Base-by-base conservation (phyloP, 1,284 basidiomycete genomes). In the Cryptococcus sp. region DNA sequence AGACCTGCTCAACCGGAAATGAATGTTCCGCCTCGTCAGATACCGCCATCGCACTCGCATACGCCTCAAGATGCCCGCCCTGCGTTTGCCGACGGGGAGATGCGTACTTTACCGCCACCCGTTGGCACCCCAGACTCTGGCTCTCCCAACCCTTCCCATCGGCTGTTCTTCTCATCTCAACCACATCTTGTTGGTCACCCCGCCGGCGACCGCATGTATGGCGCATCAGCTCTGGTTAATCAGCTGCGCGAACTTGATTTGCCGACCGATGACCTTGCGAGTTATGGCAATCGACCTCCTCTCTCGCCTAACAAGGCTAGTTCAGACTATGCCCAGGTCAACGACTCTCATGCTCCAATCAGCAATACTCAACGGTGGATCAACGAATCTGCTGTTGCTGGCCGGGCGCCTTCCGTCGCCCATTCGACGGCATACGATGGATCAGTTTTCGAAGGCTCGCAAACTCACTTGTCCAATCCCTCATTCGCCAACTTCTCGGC, bases 31-130 rank as follows among this genome's bases (percentile, higher is more conserved):
- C 83, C 85, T 22, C 84, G 85, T 40, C 80, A 78, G 52, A 71
- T 84, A n/a, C 85, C 83, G 39, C 84, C 84, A 10, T 85, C 84
- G 20, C 86, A 86, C 73, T 84, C 84, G 44, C 82, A 85, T 72
- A 72, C 80, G 63, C 80, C 72, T 59, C 58, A 66, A 55, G 62
- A 67, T 29, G 49, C 59, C 34, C 61, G 60, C 46, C 70, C 74
- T 0, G 70, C 68, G 0, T 77, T 76, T 52, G 74, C 67, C 51
- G 67, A 75, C 41, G 72, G 73, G 50, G 77, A 79, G 50, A 68
- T 73, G 56, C 70, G 74, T 37, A 73, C 61, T 2, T 61, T 77
- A 5, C 77, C 74, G 10, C 78, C 74, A 7, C 76, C 75, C 17
- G 55, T 70, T 78, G 68, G 75, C 74, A 60, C 81, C 80, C 64